Evolutionary conservation across 306 rosid genomes (phyloP).

Genomic region (Fagus crenata): DNA sequence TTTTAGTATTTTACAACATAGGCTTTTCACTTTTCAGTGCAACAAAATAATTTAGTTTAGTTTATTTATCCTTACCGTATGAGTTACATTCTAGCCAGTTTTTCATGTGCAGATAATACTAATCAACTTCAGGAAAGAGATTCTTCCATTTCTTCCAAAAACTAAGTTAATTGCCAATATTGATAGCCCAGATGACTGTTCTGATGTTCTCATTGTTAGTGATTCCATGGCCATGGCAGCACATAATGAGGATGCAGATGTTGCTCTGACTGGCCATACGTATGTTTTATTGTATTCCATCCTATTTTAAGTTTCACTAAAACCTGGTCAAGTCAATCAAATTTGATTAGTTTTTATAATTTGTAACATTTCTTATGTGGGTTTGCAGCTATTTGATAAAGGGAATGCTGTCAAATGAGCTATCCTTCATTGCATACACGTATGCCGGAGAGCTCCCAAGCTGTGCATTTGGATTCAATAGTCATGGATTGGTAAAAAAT

Average conservation of each 20-base stretch:
- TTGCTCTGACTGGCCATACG: slow-evolving; percentile 80
- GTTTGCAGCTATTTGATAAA: slow-evolving; percentile 69
- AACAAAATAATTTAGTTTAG: neutral
- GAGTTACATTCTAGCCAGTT: slow-evolving; percentile 9
- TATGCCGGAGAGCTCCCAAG: slow-evolving; percentile 97
- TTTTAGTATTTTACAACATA: neutral
- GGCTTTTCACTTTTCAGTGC: too few relatives aligned
- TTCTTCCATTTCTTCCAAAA: slow-evolving; percentile 70
- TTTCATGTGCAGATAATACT: slow-evolving; percentile 56
- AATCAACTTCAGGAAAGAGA: slow-evolving; percentile 81
- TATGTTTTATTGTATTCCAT: slow-evolving; percentile 28
- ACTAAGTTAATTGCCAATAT: slow-evolving; percentile 11
- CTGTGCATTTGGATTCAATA: slow-evolving; percentile 71
- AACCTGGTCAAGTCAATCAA: neutral
- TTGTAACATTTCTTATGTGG: slow-evolving; percentile 2
- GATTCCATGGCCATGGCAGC: slow-evolving; percentile 75
- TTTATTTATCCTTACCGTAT: neutral
- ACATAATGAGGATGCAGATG: slow-evolving; percentile 89
- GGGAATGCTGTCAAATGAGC: slow-evolving; percentile 54
- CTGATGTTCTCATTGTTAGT: slow-evolving; percentile 64
- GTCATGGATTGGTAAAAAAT: slow-evolving; percentile 59
- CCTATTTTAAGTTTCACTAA: neutral
- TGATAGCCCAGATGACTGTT: slow-evolving; percentile 65
- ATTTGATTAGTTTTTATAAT: neutral
- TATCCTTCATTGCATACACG: slow-evolving; percentile 66